These are phyloP conservation scores for Darksidea phi DNA, from an alignment of 495 filamentous ascomycete genomes.

Conservation along the genomic window DNA sequence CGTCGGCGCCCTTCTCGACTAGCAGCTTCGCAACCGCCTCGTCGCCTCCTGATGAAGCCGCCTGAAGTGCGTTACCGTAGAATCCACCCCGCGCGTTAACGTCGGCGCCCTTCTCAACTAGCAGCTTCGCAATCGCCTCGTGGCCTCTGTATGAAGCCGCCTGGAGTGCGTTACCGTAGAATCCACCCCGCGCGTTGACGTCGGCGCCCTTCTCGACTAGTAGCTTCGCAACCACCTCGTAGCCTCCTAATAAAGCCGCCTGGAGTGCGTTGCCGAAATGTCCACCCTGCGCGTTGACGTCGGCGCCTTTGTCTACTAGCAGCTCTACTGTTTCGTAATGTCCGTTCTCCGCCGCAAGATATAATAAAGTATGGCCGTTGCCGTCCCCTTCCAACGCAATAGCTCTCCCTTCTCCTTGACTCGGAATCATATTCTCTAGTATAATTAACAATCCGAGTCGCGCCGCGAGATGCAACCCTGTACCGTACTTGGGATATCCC, in stretches of 20 bases:
- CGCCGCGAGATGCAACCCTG: constrained; percentile 20
- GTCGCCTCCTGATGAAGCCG: background rate
- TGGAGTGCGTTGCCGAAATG: background rate
- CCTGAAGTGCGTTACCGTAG: background rate
- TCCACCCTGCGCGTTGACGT: background rate
- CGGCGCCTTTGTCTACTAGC: background rate
- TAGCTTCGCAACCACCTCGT: background rate
- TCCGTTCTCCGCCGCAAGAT: background rate
- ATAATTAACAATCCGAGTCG: constrained; percentile 17
- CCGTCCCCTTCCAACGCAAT: background rate
- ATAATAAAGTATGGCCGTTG: background rate
- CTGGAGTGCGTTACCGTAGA: background rate
- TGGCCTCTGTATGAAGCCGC: background rate
- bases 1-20: background rate
- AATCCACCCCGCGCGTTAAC: background rate
- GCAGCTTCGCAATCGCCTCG: background rate
- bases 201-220: background rate
- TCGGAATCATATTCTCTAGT: constrained; percentile 1
- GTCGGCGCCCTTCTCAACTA: background rate
- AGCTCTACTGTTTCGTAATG: background rate
- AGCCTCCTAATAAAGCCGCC: background rate
- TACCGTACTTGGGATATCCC: constrained; percentile 5
- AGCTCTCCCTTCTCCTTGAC: background rate
- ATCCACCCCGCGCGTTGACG: background rate
- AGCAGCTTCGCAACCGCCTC: background rate